Evolutionary conservation across 148 eudicot species (phyloP).

Genomic region (Vaccinium corymbosum): DNA sequence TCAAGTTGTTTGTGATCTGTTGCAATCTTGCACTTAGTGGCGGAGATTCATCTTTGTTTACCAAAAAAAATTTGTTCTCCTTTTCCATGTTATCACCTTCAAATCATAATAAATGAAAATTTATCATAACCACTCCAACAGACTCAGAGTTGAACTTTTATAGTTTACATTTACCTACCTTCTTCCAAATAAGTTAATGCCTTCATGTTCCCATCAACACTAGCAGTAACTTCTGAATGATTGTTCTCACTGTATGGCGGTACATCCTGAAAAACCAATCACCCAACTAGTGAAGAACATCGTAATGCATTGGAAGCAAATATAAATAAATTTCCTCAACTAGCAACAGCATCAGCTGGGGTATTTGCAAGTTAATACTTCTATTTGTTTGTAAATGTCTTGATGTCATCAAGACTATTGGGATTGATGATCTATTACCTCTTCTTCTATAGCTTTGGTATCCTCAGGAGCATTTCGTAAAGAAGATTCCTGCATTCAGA

Average conservation of each 20-base stretch:
- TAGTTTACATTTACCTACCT: slow-evolving; percentile 12
- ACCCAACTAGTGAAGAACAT: neutral
- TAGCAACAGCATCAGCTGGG: neutral
- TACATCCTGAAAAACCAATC: slow-evolving; percentile 23
- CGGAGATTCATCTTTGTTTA: slow-evolving; percentile 46
- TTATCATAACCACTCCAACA: neutral
- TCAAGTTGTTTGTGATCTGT: slow-evolving; percentile 58
- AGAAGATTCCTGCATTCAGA: slow-evolving; percentile 16
- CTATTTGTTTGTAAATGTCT: neutral
- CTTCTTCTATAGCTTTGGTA: neutral
- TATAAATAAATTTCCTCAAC: neutral
- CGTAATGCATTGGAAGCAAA: neutral
- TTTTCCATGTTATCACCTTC: slow-evolving; percentile 36
- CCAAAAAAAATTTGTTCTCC: slow-evolving; percentile 33
- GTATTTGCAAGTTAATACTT: neutral
- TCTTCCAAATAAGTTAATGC: slow-evolving; percentile 11
- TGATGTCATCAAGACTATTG: neutral
- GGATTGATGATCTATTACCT: slow-evolving; percentile 11
- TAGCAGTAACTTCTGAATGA: slow-evolving; percentile 15
- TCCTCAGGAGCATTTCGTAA: neutral
- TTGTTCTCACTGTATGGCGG: neutral
- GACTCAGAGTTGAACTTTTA: neutral
- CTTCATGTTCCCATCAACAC: slow-evolving; percentile 11
- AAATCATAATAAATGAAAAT: neutral
- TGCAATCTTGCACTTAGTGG: slow-evolving; percentile 62